Base-by-base conservation (phyloP, 1,139 yeast species). In the Taphrina wiesneri region DNA sequence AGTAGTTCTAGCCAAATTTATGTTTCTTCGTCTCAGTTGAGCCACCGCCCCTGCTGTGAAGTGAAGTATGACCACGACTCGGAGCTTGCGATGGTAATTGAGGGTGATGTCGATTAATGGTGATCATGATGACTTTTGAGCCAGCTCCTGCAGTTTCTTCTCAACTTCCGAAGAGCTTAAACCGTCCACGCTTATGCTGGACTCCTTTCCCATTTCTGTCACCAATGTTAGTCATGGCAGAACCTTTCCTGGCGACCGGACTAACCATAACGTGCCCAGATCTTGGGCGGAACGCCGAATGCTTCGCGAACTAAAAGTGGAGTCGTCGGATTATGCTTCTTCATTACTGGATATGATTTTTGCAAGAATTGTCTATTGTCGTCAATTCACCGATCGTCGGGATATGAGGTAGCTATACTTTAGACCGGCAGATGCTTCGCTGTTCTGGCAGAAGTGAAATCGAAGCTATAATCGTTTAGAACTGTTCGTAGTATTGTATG, bases 301-400 rank as follows among this genome's bases (percentile, higher is more conserved):
- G 90, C 85, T 77, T 88, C 96, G 77, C 96, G 85, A 71, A 88
- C 82, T 74, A 88, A 81, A 67, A 88, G 84, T 23, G 93, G 95
- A 52, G 87, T 79, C 52, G 81, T 74, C 46, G 86, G 86, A 72
- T 83, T 82, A 71, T 78, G 74, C 70, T 78, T 76, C 76, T 87
- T 88, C 74, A 88, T 79, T 32, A 78, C 74, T 23, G 86, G 84
- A 76, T 88, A 88, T 76, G 85, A 81, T 69, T 82, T 79, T 67
- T 83, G 77, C 72, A 88, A 80, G 74, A 87, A 88, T 49, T 82
- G 89, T 79, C 67, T 57, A 6, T 13, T 36, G 11, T 28, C 32
- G 17, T 19, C 30, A 23, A 9, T 28, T 2, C n/a, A 6, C 28
- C 25, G 17, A 21, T 34, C 51, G 11, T 15, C 19, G 17, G 2